Base-by-base conservation (phyloP, 164 flowering plant species). In the Pachysandra terminalis region DNA sequence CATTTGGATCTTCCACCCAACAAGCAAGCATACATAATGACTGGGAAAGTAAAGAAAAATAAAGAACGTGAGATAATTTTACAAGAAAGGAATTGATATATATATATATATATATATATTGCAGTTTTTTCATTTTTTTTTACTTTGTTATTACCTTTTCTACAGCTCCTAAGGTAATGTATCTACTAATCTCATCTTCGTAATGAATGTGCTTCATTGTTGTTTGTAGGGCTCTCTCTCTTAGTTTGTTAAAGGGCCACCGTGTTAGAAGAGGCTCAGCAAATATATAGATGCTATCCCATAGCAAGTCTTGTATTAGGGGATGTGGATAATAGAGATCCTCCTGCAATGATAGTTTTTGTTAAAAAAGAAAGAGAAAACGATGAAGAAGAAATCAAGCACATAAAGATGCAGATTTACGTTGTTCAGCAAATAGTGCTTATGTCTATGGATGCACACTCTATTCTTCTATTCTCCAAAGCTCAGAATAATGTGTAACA, bases 1-100 rank as follows among this genome's bases (percentile, higher is more conserved):
- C 81, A 27, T 74, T 64, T 12, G 87, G 84, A 55, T 84, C 79
- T 75, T 84, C 87, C 3, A 66, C 83, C 87, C 85, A 84, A 56
- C 87, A 84, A 66, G 83, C 79, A 61, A 84, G 85, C 87, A 84
- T 84, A 67, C 78, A 80, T 16, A 82, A 32, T 17, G 72, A 81
- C 83, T 80, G 37, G 3, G 35, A 12, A 58, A 58, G 25, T 25
- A 19, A 58, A 15, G 7, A 24, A 57, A 21, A 23, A 5, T 9
- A 0, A 56, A 9, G 15, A 57, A 14, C n/a, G 12, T 58, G 61
- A 15, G 19, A 5, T 0, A 17, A 58, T 16, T 58, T 15, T 58
- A 16, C 25, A 14, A 15, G 21, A 21, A 15, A 45, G 10, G 10
- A 12, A 45, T 3, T 5, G 17, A 10, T n/a, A n/a, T n/a, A n/a